Conservation (phyloP, 2,329 filamentous ascomycete species). For the Phaeomoniella chlamydospora region DNA sequence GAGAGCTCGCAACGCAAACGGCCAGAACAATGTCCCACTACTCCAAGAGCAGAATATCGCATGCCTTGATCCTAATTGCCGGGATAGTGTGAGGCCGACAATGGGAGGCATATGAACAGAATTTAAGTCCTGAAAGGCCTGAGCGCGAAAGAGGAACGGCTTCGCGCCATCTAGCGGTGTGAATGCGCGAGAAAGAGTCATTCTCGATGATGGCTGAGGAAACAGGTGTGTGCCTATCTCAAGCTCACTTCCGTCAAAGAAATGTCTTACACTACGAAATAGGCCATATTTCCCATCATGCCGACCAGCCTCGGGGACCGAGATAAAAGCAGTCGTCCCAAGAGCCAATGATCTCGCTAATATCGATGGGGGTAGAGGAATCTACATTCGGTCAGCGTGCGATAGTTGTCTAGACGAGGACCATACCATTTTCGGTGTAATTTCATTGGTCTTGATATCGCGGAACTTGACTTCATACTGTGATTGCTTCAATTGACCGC, state of each 20-base stretch:
- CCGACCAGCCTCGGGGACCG: constrained; percentile 14
- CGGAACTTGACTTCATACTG: constrained; percentile 11
- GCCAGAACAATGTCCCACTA: constrained; percentile 13
- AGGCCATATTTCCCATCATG: constrained; percentile 14
- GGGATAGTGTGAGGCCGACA: not conserved
- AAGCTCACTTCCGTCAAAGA: constrained; percentile 17
- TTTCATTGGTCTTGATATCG: constrained; percentile 12
- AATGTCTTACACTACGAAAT: constrained; percentile 15
- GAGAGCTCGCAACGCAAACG: constrained; percentile 12
- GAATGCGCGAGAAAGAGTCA: constrained; percentile 16
- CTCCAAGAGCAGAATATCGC: constrained; percentile 1
- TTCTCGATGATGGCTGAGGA: constrained; percentile 15
- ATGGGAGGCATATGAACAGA: not conserved
- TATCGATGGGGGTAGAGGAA: constrained; percentile 15
- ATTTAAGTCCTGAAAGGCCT: not conserved
- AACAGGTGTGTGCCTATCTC: constrained; percentile 15
- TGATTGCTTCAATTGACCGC: constrained; percentile 14
- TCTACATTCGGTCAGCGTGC: constrained; percentile 9
- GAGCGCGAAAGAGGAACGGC: constrained; percentile 15
- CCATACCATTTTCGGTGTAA: not conserved
- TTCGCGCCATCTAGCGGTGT: constrained; percentile 16
- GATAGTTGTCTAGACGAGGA: not conserved
- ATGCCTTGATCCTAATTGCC: not conserved
- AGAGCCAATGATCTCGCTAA: constrained; percentile 15
- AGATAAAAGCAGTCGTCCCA: constrained; percentile 12